phyloP scores from a whole-genome alignment of 805 yeast species.

The Kluyveromyces aestuarii region DNA sequence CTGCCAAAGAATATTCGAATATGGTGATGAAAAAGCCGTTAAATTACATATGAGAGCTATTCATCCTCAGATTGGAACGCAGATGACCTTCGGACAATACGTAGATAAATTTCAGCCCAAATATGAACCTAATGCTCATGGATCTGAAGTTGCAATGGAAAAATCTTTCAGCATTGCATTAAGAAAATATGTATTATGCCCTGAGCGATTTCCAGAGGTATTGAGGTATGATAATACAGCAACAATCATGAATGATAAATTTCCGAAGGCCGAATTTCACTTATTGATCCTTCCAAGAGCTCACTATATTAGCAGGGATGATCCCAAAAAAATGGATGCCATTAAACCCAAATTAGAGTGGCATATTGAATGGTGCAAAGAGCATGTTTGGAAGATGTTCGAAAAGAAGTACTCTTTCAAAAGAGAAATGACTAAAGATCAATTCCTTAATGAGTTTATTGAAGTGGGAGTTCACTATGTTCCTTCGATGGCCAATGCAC shows the following conservation, averaged over 20 bases:
- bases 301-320: slow-evolving; percentile 30
- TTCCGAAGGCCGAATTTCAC: slow-evolving; percentile 57
- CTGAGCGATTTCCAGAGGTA: slow-evolving; percentile 32
- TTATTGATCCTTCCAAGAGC: slow-evolving; percentile 51
- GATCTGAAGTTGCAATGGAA: slow-evolving; percentile 1
- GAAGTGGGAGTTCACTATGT: slow-evolving; percentile 58
- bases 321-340: slow-evolving; percentile 41
- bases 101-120: not conserved
- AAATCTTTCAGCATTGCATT: not conserved
- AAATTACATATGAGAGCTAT: not conserved
- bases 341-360: slow-evolving; percentile 33
- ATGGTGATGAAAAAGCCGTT: not conserved
- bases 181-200: slow-evolving; percentile 20
- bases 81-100: not conserved
- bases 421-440: slow-evolving; percentile 7
- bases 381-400: slow-evolving; percentile 25
- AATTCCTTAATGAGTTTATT: slow-evolving; percentile 25
- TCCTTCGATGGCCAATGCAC: slow-evolving; percentile 64
- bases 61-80: not conserved
- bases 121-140: slow-evolving; percentile 1
- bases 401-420: slow-evolving; percentile 6
- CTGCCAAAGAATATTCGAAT: not conserved
- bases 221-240: slow-evolving; percentile 42
- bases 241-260: slow-evolving; percentile 49
- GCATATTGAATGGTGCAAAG: slow-evolving; percentile 17